Conservation (phyloP, 257 asterid genomes). For the Solanum peruvianum region DNA sequence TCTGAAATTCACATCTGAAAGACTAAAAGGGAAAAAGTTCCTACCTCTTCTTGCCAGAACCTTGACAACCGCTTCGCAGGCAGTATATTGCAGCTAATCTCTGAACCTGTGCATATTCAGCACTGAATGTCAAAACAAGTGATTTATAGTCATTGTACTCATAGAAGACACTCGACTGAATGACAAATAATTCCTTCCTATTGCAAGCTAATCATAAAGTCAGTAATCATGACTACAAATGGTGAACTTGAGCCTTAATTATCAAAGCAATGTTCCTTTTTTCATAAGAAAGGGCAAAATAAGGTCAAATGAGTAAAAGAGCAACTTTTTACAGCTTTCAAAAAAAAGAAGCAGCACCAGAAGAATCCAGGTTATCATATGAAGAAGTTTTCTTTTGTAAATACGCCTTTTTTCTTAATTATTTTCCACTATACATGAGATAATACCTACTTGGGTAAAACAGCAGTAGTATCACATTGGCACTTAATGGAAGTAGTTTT, state of each 20-base stretch:
- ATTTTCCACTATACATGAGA: neutral
- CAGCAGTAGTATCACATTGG: neutral
- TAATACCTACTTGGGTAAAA: neutral
- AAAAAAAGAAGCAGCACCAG: neutral
- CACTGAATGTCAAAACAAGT: neutral
- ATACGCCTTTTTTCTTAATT: neutral
- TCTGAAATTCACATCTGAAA: neutral
- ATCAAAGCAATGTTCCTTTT: neutral
- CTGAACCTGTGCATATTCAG: conserved; percentile 38
- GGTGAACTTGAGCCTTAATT: neutral
- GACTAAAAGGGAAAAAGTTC: neutral
- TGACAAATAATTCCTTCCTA: neutral
- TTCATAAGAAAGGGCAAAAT: neutral
- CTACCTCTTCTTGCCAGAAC: conserved; percentile 93
- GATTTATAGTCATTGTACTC: neutral
- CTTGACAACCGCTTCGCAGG: conserved; percentile 59
- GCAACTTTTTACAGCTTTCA: neutral
- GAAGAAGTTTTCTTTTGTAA: neutral
- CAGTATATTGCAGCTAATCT: conserved; percentile 73
- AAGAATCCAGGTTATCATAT: neutral
- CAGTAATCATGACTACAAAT: neutral
- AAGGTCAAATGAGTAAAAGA: neutral
- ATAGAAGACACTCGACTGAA: neutral
- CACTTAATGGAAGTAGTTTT: neutral
- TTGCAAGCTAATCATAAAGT: neutral